Base-by-base conservation (phyloP, 179 eudicot species). In the Patellifolia procumbens region DNA sequence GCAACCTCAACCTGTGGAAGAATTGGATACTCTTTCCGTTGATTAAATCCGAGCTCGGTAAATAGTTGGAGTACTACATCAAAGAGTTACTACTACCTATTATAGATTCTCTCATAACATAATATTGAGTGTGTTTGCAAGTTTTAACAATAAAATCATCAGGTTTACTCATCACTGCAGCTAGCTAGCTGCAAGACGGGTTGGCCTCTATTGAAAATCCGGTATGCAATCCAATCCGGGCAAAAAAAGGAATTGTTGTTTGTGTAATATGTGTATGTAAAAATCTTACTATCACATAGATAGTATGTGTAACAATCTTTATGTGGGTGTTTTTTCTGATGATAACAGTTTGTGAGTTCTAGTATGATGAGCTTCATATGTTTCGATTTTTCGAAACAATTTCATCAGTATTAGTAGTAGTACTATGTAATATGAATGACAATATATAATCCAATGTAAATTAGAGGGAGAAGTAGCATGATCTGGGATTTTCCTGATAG, bases 221-320 rank as follows among this genome's bases (percentile, higher is more conserved):
- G 32, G 49, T 74, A 43, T 42, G 76, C 76, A 63, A 34, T 65
- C 17, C 28, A 72, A 76, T 64, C 56, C 19, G 56, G 46, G 56
- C n/a, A 39, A 4, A 20, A 42, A 12, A 42, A 2, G 56, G 29
- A 26, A 22, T 7, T 15, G 20, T 58, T 77, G 60, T 67, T 74
- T 45, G 66, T 71, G 17, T 39, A 42, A 19, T 67, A 55, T 68
- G 72, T 67, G 74, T 45, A 17, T 16, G 10, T 59, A 7, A 46
- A 68, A 26, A 29, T 22, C 32, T 45, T 43, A 43, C 79, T 68
- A 45, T 76, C 76, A 72, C 20, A 20, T 78, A 72, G 72, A 78
- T 63, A 53, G 76, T 72, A 34, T n/a, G 29, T 76, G 46, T 60
- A 48, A 34, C 4, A 22, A 22, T 11, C 45, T 34, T 51, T 15